Evolutionary conservation across 2,329 filamentous ascomycete species (phyloP), one percentile per base, ranked within the genome.

Genomic region (Penicillium sp.): DNA sequence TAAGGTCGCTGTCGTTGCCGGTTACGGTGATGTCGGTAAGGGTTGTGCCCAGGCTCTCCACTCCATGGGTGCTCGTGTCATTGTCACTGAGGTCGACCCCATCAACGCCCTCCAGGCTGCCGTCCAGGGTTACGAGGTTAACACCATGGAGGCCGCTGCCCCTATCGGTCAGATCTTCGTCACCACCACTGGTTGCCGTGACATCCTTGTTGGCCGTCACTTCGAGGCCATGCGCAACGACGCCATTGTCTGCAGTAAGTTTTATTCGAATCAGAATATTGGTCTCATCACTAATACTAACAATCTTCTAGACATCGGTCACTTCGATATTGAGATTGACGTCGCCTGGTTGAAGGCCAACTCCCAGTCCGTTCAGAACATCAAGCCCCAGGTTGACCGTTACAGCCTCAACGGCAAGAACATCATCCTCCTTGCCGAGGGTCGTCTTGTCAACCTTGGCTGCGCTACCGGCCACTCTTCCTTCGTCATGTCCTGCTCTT

Each of bases 401-500:
- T 98, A 84, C 86, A 78, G 86, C 65, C 93, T 98, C 87, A 93
- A 73, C 76, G 93, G 93, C 76, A 85, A 87, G 67, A 85, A 97
- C 82, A 90, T 98, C 81, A 95, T 98, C 76, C 89, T 98, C 67
- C 84, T 98, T 59, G 93, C 93, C 58, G 93, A 97, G 80, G 93
- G 93, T 64, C 91, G 93, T 80, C 87, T 98, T 60, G 93, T 98
- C 78, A 98, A 98, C 85, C 81, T 98, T 65, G 93, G 93, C 75
- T 98, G 93, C 76, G 93, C 93, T 71, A 98, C 93, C 59, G 93
- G 93, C 63, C 93, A 98, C 86, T 95, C 90, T 63, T 97, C 91
- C 46, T 98, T 98, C 76, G 93, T 98, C 80, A 97, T 98, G 93
- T 96, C 90, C 66, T 98, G 93, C 86, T 97, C 91, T 59, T 98